These are phyloP conservation scores for Coemansia sp. DNA, from an alignment of 192 early-diverging fungal genomes.

Conservation along the genomic window DNA sequence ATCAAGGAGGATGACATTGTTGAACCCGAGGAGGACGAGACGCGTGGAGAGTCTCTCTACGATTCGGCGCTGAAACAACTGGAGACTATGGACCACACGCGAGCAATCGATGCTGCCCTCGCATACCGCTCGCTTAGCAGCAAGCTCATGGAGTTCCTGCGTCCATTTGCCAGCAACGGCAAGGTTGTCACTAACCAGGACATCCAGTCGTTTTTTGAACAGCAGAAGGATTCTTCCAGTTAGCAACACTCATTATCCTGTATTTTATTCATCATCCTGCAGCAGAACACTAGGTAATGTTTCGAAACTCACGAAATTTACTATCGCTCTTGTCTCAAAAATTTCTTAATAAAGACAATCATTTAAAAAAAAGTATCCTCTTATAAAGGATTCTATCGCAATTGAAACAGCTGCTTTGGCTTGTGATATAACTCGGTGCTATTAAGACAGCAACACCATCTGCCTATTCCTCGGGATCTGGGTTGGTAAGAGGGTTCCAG, in stretches of 20 bases:
- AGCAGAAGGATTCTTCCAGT: conserved; percentile 7
- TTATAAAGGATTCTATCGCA: no score
- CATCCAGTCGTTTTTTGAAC: conserved; percentile 72
- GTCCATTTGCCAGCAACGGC: conserved; percentile 71
- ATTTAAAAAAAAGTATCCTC: no score
- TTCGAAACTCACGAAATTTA: no score
- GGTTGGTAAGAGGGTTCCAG: conserved; percentile 53
- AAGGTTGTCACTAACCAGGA: conserved; percentile 73
- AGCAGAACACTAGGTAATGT: no score
- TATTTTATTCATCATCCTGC: background rate
- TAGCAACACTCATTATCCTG: conserved; percentile 1
- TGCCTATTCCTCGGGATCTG: conserved; percentile 50
- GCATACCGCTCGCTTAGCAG: conserved; percentile 71
- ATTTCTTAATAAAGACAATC: background rate
- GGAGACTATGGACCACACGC: conserved; percentile 66
- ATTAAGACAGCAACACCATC: no score
- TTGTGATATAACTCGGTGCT: no score
- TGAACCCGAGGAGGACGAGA: conserved; percentile 80
- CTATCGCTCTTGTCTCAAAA: background rate
- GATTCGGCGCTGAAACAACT: conserved; percentile 78
- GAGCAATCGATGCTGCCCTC: conserved; percentile 75
- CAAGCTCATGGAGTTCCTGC: conserved; percentile 68
- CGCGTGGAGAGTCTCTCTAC: conserved; percentile 65
- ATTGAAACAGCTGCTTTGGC: no score
- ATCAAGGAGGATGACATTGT: conserved; percentile 65